A percentile compares a stretch with the other conserved stretches of the same genome.
These are phyloP conservation scores for Phlyctochytrium planicorne DNA, from an alignment of 192 early-diverging fungal genomes.

Conservation along the genomic window DNA sequence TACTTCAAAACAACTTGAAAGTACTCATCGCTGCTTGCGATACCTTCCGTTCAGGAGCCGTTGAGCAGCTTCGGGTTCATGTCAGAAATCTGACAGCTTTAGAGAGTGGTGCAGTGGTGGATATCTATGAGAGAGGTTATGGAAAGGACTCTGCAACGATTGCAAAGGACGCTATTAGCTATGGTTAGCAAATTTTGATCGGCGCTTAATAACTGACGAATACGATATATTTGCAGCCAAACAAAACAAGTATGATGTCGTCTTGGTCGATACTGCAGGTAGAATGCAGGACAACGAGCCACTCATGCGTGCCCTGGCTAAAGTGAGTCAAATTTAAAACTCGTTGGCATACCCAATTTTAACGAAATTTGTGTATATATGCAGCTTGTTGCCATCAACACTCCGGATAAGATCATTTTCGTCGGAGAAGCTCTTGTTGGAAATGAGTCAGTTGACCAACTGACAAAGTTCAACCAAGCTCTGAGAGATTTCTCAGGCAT, in stretches of 20 bases:
- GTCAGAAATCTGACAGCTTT: slow-evolving; percentile 83
- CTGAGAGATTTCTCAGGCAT: slow-evolving; percentile 84
- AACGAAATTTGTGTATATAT: neutral
- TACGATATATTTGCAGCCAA: no score
- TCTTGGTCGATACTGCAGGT: slow-evolving; percentile 93
- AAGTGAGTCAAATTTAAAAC: no score
- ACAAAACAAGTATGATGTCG: slow-evolving; percentile 77
- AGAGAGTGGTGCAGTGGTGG: slow-evolving; percentile 66
- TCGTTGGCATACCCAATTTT: neutral
- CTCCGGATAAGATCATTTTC: slow-evolving; percentile 95
- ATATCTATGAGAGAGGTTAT: slow-evolving; percentile 93
- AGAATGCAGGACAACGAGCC: slow-evolving; percentile 99
- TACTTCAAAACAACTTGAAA: slow-evolving; percentile 85
- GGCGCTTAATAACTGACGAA: no score
- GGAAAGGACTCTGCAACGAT: slow-evolving; percentile 96
- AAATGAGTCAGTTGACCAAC: slow-evolving; percentile 94
- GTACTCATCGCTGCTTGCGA: slow-evolving; percentile 95
- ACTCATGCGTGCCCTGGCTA: slow-evolving; percentile 92
- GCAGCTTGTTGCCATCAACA: slow-evolving; percentile 81
- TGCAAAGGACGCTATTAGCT: slow-evolving; percentile 88
- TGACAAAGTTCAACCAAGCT: slow-evolving; percentile 94
- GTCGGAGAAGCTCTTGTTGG: slow-evolving; percentile 97
- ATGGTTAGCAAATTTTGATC: slow-evolving; percentile 46
- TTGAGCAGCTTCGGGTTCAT: slow-evolving; percentile 92
- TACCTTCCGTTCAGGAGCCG: slow-evolving; percentile 94